Conservation (phyloP, 768 basidiomycete species). For the Podaxis sp. region DNA sequence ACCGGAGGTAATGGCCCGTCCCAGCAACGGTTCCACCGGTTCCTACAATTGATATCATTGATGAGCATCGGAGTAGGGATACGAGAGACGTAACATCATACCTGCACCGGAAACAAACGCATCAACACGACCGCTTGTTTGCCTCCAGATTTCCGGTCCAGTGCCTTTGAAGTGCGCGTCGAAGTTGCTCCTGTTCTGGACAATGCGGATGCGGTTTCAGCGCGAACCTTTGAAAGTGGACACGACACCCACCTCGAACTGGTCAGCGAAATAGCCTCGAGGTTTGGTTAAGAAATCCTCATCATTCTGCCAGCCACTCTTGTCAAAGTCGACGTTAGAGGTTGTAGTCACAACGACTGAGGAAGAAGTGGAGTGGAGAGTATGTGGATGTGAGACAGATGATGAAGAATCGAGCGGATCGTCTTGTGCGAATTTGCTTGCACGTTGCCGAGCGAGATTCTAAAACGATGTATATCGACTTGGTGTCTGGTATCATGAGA, state of each 20-base stretch:
- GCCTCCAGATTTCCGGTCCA: slow-evolving; percentile 93
- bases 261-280: slow-evolving; percentile 92
- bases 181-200: slow-evolving; percentile 84
- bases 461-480: slow-evolving; percentile 26
- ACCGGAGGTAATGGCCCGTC: slow-evolving; percentile 75
- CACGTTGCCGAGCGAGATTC: slow-evolving; percentile 87
- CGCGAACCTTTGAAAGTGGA: neutral
- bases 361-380: slow-evolving; percentile 40
- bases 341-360: slow-evolving; percentile 55
- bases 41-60: slow-evolving; percentile 41
- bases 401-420: slow-evolving; percentile 27
- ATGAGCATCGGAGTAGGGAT: neutral
- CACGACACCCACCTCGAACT: slow-evolving; percentile 65
- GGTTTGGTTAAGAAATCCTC: slow-evolving; percentile 50
- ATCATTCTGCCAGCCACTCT: slow-evolving; percentile 31
- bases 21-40: slow-evolving; percentile 96
- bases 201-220: neutral
- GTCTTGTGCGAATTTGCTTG: slow-evolving; percentile 64
- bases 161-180: slow-evolving; percentile 87
- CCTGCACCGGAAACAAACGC: slow-evolving; percentile 93
- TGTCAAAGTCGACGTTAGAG: slow-evolving; percentile 35
- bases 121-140: slow-evolving; percentile 78
- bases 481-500: too few species aligned
- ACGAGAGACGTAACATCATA: slow-evolving; percentile 22
- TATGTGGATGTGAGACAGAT: slow-evolving; percentile 26